These are phyloP conservation scores for Boletellus dicymbophilus DNA, from an alignment of 1,284 basidiomycete species.

Conservation along the genomic window DNA sequence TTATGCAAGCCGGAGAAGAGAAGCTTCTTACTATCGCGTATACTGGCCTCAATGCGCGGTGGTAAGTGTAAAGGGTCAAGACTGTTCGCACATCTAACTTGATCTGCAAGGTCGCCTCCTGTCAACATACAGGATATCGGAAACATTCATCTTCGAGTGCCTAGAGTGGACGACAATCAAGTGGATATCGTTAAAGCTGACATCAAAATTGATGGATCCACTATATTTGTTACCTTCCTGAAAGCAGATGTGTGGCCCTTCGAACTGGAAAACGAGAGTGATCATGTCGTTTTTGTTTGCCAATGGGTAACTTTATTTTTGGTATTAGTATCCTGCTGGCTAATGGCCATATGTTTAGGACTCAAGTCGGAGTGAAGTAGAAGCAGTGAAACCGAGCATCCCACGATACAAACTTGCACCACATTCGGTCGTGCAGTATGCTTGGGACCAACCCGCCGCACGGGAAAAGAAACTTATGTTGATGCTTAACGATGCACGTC, in stretches of 20 bases:
- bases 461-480: conserved; percentile 83
- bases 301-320: conserved; percentile 64
- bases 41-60: conserved; percentile 82
- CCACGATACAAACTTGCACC: conserved; percentile 60
- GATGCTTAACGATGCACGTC: conserved; percentile 62
- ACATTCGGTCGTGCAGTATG: conserved; percentile 68
- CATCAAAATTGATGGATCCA: conserved; percentile 84
- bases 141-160: conserved; percentile 76
- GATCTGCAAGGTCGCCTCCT: conserved; percentile 78
- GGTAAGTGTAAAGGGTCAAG: conserved; percentile 48
- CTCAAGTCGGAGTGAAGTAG: conserved; percentile 43
- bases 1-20: conserved; percentile 66
- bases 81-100: conserved; percentile 1
- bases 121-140: conserved; percentile 95
- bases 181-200: conserved; percentile 80
- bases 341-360: conserved; percentile 44
- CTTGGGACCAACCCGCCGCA: conserved; percentile 95
- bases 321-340: neutral
- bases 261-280: conserved; percentile 88
- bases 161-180: conserved; percentile 38
- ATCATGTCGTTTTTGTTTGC: conserved; percentile 69
- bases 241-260: conserved; percentile 88
- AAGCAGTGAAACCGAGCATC: conserved; percentile 29
- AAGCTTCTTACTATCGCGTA: conserved; percentile 84
- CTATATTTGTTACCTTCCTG: conserved; percentile 84